These are phyloP conservation scores for Aspergillus pseudotamarii DNA, from an alignment of 2,329 filamentous ascomycete species.

Conservation along the genomic window DNA sequence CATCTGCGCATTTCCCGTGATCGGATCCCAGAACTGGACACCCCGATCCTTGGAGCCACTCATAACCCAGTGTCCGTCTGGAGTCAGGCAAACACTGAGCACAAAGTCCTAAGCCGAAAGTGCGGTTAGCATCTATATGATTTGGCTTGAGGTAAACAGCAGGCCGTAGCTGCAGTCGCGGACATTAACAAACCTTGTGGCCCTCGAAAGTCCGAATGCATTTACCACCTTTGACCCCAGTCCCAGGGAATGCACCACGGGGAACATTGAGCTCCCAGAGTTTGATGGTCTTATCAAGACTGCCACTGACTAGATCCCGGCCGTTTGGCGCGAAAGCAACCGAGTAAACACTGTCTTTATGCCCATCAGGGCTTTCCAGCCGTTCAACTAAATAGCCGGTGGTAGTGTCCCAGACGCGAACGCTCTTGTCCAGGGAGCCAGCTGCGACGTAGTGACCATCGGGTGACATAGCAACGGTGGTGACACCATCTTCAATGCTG, in stretches of 20 bases:
- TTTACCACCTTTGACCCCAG: constrained; percentile 79
- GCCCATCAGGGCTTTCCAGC: constrained; percentile 87
- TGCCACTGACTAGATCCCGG: constrained; percentile 89
- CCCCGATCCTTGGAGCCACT: constrained; percentile 96
- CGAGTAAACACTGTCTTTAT: constrained; percentile 95
- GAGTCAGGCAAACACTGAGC: constrained; percentile 90
- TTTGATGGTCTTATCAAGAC: constrained; percentile 97
- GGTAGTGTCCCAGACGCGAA: constrained; percentile 92
- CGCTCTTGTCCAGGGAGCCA: constrained; percentile 94
- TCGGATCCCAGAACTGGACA: constrained; percentile 98
- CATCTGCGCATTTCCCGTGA: constrained; percentile 89
- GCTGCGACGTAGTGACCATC: constrained; percentile 93
- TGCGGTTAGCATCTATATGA: constrained; percentile 6
- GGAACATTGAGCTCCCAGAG: constrained; percentile 92
- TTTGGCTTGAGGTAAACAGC: neutral
- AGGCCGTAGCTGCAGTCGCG: neutral
- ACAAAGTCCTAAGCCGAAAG: constrained; percentile 76
- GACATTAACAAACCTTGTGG: constrained; percentile 69
- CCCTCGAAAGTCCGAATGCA: constrained; percentile 97
- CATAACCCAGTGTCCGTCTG: constrained; percentile 93
- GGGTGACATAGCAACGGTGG: constrained; percentile 94
- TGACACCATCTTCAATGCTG: constrained; percentile 94
- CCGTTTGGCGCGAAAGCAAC: constrained; percentile 95
- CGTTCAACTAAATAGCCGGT: constrained; percentile 86
- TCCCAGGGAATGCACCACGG: constrained; percentile 66